These are phyloP conservation scores for Tricholoma terreum DNA, from an alignment of 768 basidiomycete species.

Conservation along the genomic window DNA sequence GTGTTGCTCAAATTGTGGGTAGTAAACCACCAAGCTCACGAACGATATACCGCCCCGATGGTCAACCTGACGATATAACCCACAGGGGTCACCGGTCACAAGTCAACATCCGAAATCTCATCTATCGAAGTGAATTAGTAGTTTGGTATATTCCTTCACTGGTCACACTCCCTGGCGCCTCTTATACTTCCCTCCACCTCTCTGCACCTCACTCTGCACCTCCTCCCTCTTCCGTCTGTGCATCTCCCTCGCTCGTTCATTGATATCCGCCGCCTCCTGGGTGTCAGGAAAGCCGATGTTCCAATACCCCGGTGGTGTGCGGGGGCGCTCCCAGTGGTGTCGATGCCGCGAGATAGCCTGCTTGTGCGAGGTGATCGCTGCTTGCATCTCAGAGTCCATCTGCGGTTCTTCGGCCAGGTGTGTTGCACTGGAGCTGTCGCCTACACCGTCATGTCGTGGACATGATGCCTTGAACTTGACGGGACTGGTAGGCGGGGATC, in stretches of 20 bases:
- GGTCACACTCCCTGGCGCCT: slow-evolving; percentile 15
- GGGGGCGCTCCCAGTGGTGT: slow-evolving; percentile 63
- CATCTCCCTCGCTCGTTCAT: slow-evolving; percentile 69
- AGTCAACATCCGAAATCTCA: too few species aligned
- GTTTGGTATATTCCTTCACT: too few species aligned
- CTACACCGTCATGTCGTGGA: slow-evolving; percentile 17
- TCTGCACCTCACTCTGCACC: slow-evolving; percentile 60
- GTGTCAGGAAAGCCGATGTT: slow-evolving; percentile 87
- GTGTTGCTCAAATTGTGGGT: too few species aligned
- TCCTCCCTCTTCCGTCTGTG: slow-evolving; percentile 58
- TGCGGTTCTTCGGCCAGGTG: background rate
- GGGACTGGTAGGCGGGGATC: slow-evolving; percentile 48
- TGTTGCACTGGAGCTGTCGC: slow-evolving; percentile 3
- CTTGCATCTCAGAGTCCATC: slow-evolving; percentile 13
- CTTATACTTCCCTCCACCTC: slow-evolving; percentile 38
- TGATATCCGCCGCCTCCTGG: slow-evolving; percentile 76
- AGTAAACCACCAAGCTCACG: too few species aligned
- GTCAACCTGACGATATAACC: too few species aligned
- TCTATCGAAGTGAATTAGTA: too few species aligned
- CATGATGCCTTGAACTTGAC: slow-evolving; percentile 19
- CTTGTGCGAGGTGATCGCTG: slow-evolving; percentile 51
- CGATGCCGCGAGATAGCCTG: slow-evolving; percentile 71
- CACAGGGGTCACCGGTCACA: too few species aligned
- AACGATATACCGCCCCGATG: too few species aligned
- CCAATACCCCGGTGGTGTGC: slow-evolving; percentile 88